Conservation (phyloP, 495 filamentous ascomycete species). For the Penicillium simplicissimum region DNA sequence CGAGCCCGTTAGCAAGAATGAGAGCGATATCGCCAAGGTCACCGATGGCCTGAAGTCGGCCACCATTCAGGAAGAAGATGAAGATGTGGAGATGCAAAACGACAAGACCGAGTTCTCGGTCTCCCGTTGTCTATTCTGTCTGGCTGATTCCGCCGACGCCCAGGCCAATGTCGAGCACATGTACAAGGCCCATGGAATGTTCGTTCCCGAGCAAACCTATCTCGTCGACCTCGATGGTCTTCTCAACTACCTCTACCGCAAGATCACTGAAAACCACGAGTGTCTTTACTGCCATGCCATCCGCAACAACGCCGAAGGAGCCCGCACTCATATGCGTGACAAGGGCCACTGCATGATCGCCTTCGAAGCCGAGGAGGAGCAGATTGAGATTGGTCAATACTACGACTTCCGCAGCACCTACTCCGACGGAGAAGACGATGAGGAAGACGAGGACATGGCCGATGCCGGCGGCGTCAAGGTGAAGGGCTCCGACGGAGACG, state of each 20-base stretch:
- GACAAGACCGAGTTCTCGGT: slow-evolving; percentile 44
- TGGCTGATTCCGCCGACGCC: slow-evolving; percentile 70
- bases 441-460: slow-evolving; percentile 35
- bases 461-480: slow-evolving; percentile 45
- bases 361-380: slow-evolving; percentile 84
- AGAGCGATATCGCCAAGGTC: slow-evolving; percentile 76
- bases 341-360: slow-evolving; percentile 96
- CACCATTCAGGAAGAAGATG: slow-evolving; percentile 58
- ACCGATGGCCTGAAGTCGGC: slow-evolving; percentile 75
- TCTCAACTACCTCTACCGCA: slow-evolving; percentile 70
- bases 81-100: slow-evolving; percentile 32
- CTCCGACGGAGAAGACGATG: slow-evolving; percentile 70
- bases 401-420: slow-evolving; percentile 98
- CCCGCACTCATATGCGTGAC: slow-evolving; percentile 95
- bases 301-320: slow-evolving; percentile 68
- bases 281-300: slow-evolving; percentile 83
- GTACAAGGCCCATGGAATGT: slow-evolving; percentile 91
- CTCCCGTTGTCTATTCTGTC: slow-evolving; percentile 87
- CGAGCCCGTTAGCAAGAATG: slow-evolving; percentile 64
- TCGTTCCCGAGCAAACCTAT: slow-evolving; percentile 85
- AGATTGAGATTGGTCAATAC: slow-evolving; percentile 94
- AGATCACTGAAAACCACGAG: slow-evolving; percentile 72
- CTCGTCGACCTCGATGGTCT: slow-evolving; percentile 80
- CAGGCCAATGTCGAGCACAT: slow-evolving; percentile 81
- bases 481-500: slow-evolving; percentile 44